Percentiles rank a stretch among this genome's conserved stretches.
phyloP scores from a whole-genome alignment of 2,329 filamentous ascomycete species.

The Rutstroemia sp. region DNA sequence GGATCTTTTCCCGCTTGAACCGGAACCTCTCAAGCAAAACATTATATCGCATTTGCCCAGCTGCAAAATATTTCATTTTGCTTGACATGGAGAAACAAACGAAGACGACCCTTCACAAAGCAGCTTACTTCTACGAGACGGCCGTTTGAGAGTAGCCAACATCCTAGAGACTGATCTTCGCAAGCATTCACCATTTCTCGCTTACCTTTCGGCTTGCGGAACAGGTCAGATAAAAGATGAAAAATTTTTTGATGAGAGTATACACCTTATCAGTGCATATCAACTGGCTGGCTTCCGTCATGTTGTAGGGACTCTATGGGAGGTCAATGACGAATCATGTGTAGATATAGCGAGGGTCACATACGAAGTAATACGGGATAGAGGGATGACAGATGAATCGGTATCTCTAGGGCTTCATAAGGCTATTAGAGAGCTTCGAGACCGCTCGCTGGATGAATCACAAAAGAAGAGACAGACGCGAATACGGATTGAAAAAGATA shows the following conservation, averaged over 20 bases:
- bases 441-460: background rate
- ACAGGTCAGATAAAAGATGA: constrained; percentile 25
- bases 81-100: constrained; percentile 32
- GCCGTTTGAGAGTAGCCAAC: constrained; percentile 21
- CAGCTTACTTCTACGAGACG: constrained; percentile 26
- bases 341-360: constrained; percentile 26
- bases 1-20: background rate
- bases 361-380: constrained; percentile 20
- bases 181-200: constrained; percentile 27
- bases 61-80: constrained; percentile 35
- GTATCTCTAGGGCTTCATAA: background rate
- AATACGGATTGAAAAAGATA: background rate
- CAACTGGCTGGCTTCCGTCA: constrained; percentile 35
- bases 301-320: constrained; percentile 37
- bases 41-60: constrained; percentile 15
- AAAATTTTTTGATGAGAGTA: constrained; percentile 30
- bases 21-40: background rate
- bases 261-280: constrained; percentile 33
- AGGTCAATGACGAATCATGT: constrained; percentile 29
- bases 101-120: constrained; percentile 27
- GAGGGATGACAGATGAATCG: constrained; percentile 1
- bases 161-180: constrained; percentile 3
- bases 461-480: background rate
- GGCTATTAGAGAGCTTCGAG: constrained; percentile 1
- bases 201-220: constrained; percentile 34